Percentiles rank a stretch among this genome's conserved stretches.
phyloP scores from a whole-genome alignment of 257 asterid genomes.

The Marsdenia floribunda region DNA sequence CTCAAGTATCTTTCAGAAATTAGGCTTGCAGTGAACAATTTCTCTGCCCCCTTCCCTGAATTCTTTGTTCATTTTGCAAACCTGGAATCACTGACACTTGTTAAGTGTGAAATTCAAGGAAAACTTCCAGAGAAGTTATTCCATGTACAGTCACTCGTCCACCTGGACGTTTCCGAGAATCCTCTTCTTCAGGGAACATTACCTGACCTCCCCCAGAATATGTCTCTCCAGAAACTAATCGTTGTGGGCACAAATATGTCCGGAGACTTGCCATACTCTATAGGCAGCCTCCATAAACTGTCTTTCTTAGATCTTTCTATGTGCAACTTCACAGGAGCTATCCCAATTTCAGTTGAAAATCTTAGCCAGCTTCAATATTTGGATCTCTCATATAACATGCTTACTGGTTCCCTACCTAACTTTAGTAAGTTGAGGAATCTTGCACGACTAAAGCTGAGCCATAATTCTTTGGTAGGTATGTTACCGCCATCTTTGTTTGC shows the following conservation, averaged over 20 bases:
- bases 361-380: conserved; percentile 21
- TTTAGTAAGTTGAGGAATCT: conserved; percentile 26
- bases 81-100: conserved; percentile 18
- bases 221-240: conserved; percentile 21
- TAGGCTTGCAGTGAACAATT: conserved; percentile 24
- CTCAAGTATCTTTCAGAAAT: conserved; percentile 37
- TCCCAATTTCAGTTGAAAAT: conserved; percentile 26
- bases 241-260: conserved; percentile 2
- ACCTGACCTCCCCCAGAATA: conserved; percentile 20
- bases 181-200: conserved; percentile 32
- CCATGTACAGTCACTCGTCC: conserved; percentile 13
- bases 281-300: conserved; percentile 25
- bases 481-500: conserved; percentile 18
- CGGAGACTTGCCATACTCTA: conserved; percentile 16
- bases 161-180: conserved; percentile 10
- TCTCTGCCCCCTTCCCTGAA: conserved; percentile 17
- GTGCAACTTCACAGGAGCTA: conserved; percentile 27
- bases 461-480: conserved; percentile 15
- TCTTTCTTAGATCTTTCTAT: conserved; percentile 22
- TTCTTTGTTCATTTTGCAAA: conserved; percentile 23
- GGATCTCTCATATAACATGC: conserved; percentile 30
- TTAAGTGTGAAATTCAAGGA: conserved; percentile 24
- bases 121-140: conserved; percentile 16
- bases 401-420: conserved; percentile 32
- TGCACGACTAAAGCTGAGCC: conserved; percentile 13